Evolutionary conservation across 106 monocot genomes (phyloP), one percentile per base, ranked within the genome.

Genomic region (Dendrobium nobile): DNA sequence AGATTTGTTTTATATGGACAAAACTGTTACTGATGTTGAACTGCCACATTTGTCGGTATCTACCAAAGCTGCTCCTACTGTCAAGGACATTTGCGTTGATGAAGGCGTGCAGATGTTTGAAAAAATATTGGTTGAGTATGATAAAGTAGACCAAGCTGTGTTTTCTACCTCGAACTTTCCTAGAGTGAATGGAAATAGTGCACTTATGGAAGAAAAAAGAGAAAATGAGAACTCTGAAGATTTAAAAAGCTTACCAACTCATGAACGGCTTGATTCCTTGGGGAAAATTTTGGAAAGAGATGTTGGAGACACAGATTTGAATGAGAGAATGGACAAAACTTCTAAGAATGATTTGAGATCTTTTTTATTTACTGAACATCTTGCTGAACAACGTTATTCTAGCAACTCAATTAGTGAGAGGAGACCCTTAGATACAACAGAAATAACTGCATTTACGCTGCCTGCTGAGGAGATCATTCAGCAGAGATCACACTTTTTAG

Each of bases 71-170:
- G 41, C 80, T 73, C 11, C 80, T 67, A 59, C 77, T 77, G 67
- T 93, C 26, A 91, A 96, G 82, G 91, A 96, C 27, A 89, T 93
- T 41, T 91, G 88, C 27, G 75, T 93, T 73, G 93, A 93, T 78
- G 88, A 96, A 83, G 82, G 80, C 7, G 72, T 73, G 58, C 79
- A 72, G 22, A 58, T 61, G 20, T 28, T 54, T 82, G 65, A 82
- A 27, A 91, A 77, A 77, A 82, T 28, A 37, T 45, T 80, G 65
- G 45, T 81, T 75, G 86, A 85, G 61, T 72, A 54, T 24, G 47
- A 42, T 27, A 79, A 67, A 6, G 65, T 3, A 28, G 20, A 31
- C 28, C 22, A 44, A 2, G 41, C 24, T 15, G 13, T 18, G 72
- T 45, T 73, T 55, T 67, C 40, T 70, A 43, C 4, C 28, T 41